Base-by-base conservation (phyloP, 78 protist genomes). In the Dictyostelium discoideum region DNA sequence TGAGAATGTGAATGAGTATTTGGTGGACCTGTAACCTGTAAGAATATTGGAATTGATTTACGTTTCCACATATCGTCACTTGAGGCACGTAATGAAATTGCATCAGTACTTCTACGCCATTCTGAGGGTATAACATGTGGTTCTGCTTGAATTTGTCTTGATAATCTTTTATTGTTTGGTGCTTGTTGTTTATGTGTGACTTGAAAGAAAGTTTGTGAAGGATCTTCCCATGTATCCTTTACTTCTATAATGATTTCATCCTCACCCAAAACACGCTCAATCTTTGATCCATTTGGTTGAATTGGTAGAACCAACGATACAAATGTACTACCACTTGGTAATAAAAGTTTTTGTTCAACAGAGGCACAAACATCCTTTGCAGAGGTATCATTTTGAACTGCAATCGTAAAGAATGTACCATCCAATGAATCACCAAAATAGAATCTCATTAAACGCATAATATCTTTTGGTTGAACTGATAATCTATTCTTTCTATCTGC, bases 191-290 rank as follows among this genome's bases (percentile, higher is more conserved):
- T 60, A 14, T 90, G 84, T 5, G 84, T 80, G 22, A 90, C 95
- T 32, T 67, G 79, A 40, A 90, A 90, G 29, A 82, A 90, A 8
- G 95, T 90, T 46, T 82, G 95, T 8, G 88, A 80, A 20, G 95
- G 95, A 32, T 90, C 95, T 13, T 90, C 89, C 95, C 95, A 90
- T 14, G 89, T 72, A 69, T 90, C 95, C 37, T 90, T 90, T 4
- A 80, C 63, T 5, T 50, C 83, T 22, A 90, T 90, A 44, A 90
- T 39, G 10, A 82, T 50, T 65, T 90, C 95, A 3, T 90, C 95
- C 1, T 90, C 95, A 13, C 88, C 95, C 2, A 90, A 65, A 54
- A 90, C 76, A 37, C 88, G 72, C 54, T 90, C 95, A 37, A 90
- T 90, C 42, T 90, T 90, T 60, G 84, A 44, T 5, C 89, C 88